Evolutionary conservation across 2,329 filamentous ascomycete genomes (phyloP).

Genomic region (Sclerotinia minor): DNA sequence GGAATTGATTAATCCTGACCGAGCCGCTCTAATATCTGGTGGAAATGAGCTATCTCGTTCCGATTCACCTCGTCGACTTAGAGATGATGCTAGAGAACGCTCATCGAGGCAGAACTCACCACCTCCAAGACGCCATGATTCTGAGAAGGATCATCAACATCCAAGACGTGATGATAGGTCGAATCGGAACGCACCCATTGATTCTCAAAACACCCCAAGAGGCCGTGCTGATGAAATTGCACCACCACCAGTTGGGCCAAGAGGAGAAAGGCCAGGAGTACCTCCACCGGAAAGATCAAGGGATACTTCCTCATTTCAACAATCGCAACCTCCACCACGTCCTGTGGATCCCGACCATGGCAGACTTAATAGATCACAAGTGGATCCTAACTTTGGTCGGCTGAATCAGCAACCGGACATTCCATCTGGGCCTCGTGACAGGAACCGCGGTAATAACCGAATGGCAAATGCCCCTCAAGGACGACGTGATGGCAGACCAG

Average conservation of each 20-base stretch:
- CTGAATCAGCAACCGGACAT: slow-evolving; percentile 54
- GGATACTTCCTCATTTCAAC: slow-evolving; percentile 42
- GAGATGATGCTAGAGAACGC: slow-evolving; percentile 39
- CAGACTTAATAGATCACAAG: slow-evolving; percentile 48
- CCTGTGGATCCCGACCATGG: slow-evolving; percentile 52
- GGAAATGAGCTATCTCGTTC: slow-evolving; percentile 35
- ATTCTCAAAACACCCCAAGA: slow-evolving; percentile 32
- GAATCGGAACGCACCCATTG: slow-evolving; percentile 30
- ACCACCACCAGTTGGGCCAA: slow-evolving; percentile 41
- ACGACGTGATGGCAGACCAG: slow-evolving; percentile 32
- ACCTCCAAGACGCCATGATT: slow-evolving; percentile 52
- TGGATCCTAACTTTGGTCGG: slow-evolving; percentile 64
- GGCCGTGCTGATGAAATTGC: slow-evolving; percentile 35
- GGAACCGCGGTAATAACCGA: slow-evolving; percentile 45
- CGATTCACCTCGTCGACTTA: slow-evolving; percentile 39
- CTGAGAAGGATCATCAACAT: slow-evolving; percentile 43
- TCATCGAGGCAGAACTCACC: slow-evolving; percentile 51
- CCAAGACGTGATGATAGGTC: slow-evolving; percentile 38
- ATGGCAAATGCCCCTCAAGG: slow-evolving; percentile 29
- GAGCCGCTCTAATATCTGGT: slow-evolving; percentile 40
- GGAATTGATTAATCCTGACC: slow-evolving; percentile 41
- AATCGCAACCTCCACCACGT: slow-evolving; percentile 42
- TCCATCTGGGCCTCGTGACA: slow-evolving; percentile 58
- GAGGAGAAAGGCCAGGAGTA: slow-evolving; percentile 45
- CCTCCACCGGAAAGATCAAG: slow-evolving; percentile 44